A percentile compares a stretch with the other conserved stretches of the same genome.
Evolutionary conservation across 352 stramenopile genomes (phyloP).

Genomic region (Phytophthora multivora): DNA sequence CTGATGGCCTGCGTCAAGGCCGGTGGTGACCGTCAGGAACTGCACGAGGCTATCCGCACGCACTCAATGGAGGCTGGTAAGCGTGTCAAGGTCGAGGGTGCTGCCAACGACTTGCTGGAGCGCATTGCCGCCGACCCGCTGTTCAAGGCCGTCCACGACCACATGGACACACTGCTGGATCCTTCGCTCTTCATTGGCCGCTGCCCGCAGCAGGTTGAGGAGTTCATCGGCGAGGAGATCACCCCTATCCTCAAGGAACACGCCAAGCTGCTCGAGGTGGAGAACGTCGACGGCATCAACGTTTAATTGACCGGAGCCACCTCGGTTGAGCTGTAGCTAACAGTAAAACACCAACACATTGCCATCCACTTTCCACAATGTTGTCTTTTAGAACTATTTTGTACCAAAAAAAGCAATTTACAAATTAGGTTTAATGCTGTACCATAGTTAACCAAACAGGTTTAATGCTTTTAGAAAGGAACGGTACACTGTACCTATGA

Average conservation of each 20-base stretch:
- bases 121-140: conserved; percentile 94
- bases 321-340: neutral
- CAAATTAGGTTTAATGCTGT: conserved; percentile 5
- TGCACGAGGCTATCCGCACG: conserved; percentile 98
- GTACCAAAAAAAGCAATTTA: neutral
- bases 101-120: conserved; percentile 97
- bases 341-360: conserved; percentile 7
- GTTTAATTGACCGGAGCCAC: conserved; percentile 73
- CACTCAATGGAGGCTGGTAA: conserved; percentile 98
- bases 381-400: too few relatives aligned
- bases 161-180: conserved; percentile 96
- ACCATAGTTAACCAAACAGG: neutral
- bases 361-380: neutral
- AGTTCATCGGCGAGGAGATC: conserved; percentile 96
- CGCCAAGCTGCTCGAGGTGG: conserved; percentile 87
- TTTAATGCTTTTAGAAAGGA: neutral
- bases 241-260: conserved; percentile 93
- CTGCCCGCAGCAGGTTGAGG: conserved; percentile 94
- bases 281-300: conserved; percentile 96
- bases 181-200: conserved; percentile 97
- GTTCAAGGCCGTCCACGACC: conserved; percentile 95
- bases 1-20: conserved; percentile 99
- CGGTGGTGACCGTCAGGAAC: conserved; percentile 96
- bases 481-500: too few relatives aligned
- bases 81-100: conserved; percentile 98